These are phyloP conservation scores for Phyllosticta citribraziliensis DNA, from an alignment of 2,329 filamentous ascomycete species.

Conservation along the genomic window DNA sequence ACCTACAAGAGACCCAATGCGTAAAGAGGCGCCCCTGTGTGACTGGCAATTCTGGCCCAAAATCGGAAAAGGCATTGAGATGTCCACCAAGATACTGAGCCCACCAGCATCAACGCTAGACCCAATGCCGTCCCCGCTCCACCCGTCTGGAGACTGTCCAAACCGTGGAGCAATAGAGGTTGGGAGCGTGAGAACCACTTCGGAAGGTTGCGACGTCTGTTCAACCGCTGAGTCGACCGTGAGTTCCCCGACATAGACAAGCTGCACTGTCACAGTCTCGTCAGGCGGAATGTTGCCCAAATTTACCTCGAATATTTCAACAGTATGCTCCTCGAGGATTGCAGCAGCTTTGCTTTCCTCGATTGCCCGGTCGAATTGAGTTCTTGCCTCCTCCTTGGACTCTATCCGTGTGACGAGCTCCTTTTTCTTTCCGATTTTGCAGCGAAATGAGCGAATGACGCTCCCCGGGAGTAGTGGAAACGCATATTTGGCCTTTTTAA, in stretches of 20 bases:
- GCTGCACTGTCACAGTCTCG: not conserved
- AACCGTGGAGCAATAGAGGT: constrained; percentile 14
- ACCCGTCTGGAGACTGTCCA: constrained; percentile 2
- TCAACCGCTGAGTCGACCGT: not conserved
- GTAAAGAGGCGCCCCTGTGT: not conserved
- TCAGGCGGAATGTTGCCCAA: not conserved
- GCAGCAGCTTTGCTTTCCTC: constrained; percentile 4
- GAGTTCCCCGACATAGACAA: not conserved
- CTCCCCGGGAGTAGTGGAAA: not conserved
- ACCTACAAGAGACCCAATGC: not conserved
- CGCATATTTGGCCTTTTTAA: not conserved
- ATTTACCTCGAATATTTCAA: not conserved
- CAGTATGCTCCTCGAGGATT: not conserved
- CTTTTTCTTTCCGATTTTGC: not conserved
- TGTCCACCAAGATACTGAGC: not conserved
- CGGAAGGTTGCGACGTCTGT: constrained; percentile 6
- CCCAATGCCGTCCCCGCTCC: not conserved
- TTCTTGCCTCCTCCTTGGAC: not conserved
- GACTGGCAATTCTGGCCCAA: not conserved
- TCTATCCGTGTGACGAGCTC: not conserved
- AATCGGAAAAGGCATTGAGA: not conserved
- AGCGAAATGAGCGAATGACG: not conserved
- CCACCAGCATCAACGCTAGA: not conserved
- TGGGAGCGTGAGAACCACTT: constrained; percentile 12
- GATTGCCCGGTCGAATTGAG: constrained; percentile 11